Base-by-base conservation (phyloP, 495 filamentous ascomycete genomes). In the Letharia columbiana region DNA sequence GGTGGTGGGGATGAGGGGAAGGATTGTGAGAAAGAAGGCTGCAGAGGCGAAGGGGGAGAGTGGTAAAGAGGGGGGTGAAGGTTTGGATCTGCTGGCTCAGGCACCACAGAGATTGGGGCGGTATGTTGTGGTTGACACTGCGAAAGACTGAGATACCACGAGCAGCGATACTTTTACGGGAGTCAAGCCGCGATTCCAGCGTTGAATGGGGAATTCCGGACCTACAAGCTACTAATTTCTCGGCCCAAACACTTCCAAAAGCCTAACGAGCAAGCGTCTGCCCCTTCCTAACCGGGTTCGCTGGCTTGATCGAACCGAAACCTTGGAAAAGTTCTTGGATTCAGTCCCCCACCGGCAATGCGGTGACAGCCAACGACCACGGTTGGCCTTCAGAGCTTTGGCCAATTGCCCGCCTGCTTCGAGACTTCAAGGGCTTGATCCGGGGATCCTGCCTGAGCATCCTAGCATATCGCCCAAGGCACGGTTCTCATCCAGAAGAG, bases 51-150 rank as follows among this genome's bases (percentile, higher is more conserved):
- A 40, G 15, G 41, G 57, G 11, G 41, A 37, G 35, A 33, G 42
- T 28, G 42, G 20, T 6, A 33, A 65, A 44, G 58, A 52, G 4
- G 41, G 37, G 35, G 33, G 33, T 23, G 42, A 15, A 9, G 37
- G 61, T 70, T 65, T 67, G 68, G 62, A 93, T 77, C 86, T 87
- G 3, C 73, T 96, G 45, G 82, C 78, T 0, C 80, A 80, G 31
- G 89, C 91, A 2, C 77, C 81, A 40, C 83, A 85, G 74, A 91
- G 78, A 49, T 83, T 83, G 13, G 90, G 89, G 35, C 82, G 79
- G 68, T 96, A 86, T 73, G 93, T 96, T 66, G 86, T 93, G 47
- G 91, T 96, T 28, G 84, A 91, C 66, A 90, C 84, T 63, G 81
- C 63, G 13, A 70, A 61, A 23, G 69, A 70, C 40, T 70, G 54